Evolutionary conservation across 2,329 filamentous ascomycete species (phyloP), one percentile per base, ranked within the genome.

Genomic region (Endocalyx cinctus): DNA sequence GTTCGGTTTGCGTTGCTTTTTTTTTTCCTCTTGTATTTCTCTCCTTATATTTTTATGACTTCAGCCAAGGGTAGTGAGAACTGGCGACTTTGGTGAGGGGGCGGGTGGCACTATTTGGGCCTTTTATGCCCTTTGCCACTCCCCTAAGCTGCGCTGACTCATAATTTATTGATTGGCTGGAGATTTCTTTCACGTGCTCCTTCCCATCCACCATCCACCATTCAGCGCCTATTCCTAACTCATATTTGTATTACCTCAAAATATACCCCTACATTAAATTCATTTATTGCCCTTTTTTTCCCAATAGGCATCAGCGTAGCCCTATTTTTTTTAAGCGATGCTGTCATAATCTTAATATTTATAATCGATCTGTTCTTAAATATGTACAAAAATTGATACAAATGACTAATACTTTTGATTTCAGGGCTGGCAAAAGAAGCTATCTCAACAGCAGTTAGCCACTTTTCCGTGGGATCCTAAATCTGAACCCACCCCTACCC

Each of bases 381-480:
- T 23, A 5, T 26, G 15, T 18, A 11, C 6, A 12, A 29, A n/a
- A 6, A 16, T 28, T 13, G 23, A 12, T 15, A 15, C 10, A 16
- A 10, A 26, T 35, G 13, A 33, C 43, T 51, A 37, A 49, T 38
- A 38, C n/a, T 14, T 34, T 29, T 17, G n/a, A 27, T 32, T 26
- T 42, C 57, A 97, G 89, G 86, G 82, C 66, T 98, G 92, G 92
- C 89, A 97, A 70, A 74, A 82, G 51, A 96, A 94, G 63, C 74
- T 98, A 22, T 84, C 89, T 2, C 79, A 80, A 48, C 79, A 94
- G 46, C 79, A 84, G 46, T 83, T 97, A 41, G 92, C 92, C 39
- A 70, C 77, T 37, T 96, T 97, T 58, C 90, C 92, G 10, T 98
- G 92, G 92, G 92, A 98, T 57, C 90, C 92, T 27, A 82, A 84